Percentiles rank a stretch among this genome's conserved stretches.
Evolutionary conservation across 2,329 filamentous ascomycete genomes (phyloP).

Genomic region (Trichoderma arundinaceum): DNA sequence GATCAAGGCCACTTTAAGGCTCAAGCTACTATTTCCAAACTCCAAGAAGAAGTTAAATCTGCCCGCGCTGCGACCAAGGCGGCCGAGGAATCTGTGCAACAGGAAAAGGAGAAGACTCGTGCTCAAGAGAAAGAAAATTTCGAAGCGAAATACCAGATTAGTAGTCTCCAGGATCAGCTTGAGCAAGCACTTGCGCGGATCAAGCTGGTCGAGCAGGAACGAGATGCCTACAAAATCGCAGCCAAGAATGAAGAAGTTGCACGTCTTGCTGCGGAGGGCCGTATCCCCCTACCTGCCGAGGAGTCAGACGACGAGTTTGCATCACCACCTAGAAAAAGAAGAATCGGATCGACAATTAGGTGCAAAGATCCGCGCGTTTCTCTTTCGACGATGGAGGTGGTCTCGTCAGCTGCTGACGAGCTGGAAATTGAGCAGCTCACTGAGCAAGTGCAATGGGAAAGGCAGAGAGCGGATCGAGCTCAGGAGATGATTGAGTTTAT

Average conservation of each 20-base stretch:
- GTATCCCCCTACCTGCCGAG: slow-evolving; percentile 67
- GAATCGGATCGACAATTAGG: slow-evolving; percentile 35
- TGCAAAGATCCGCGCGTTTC: slow-evolving; percentile 51
- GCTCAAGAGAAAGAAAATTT: slow-evolving; percentile 73
- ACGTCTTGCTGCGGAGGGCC: slow-evolving; percentile 73
- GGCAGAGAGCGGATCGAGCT: slow-evolving; percentile 69
- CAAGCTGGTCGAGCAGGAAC: slow-evolving; percentile 72
- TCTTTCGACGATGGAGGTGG: slow-evolving; percentile 55
- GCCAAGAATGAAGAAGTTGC: slow-evolving; percentile 76
- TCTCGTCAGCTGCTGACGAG: slow-evolving; percentile 61
- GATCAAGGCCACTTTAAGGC: slow-evolving; percentile 72
- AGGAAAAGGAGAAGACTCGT: slow-evolving; percentile 66
- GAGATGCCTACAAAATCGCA: slow-evolving; percentile 73
- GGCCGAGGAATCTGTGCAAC: slow-evolving; percentile 63
- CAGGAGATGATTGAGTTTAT: slow-evolving; percentile 77
- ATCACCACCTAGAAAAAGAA: slow-evolving; percentile 59
- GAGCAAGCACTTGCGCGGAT: slow-evolving; percentile 66
- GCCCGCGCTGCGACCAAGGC: slow-evolving; percentile 59
- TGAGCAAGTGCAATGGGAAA: slow-evolving; percentile 61
- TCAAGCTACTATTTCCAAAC: slow-evolving; percentile 70
- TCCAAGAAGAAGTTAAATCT: slow-evolving; percentile 74
- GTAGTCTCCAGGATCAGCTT: slow-evolving; percentile 69
- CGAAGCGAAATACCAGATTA: slow-evolving; percentile 67
- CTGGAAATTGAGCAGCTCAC: slow-evolving; percentile 64
- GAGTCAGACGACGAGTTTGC: slow-evolving; percentile 65